Conservation (phyloP, 306 rosid genomes). For the Cicer chorassanicum region DNA sequence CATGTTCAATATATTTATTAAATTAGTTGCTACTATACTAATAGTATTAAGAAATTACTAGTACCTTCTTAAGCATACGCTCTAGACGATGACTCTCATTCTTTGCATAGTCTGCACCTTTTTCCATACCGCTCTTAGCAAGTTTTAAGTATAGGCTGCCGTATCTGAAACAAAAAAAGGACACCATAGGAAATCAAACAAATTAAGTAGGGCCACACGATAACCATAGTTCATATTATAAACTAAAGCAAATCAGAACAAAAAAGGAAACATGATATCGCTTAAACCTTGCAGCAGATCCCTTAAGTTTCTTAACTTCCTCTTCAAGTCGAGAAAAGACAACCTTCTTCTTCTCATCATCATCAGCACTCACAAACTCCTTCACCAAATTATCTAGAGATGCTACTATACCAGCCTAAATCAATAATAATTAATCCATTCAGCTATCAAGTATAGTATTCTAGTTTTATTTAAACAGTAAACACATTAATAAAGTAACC, state of each 20-base stretch:
- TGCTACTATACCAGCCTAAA: slow-evolving; percentile 77
- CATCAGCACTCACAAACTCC: slow-evolving; percentile 63
- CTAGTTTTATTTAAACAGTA: neutral
- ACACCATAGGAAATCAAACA: slow-evolving; percentile 21
- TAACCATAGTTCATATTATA: neutral
- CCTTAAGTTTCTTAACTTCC: slow-evolving; percentile 76
- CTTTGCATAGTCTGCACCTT: slow-evolving; percentile 76
- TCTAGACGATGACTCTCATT: slow-evolving; percentile 80
- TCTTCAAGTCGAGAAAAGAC: slow-evolving; percentile 65
- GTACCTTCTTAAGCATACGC: slow-evolving; percentile 76
- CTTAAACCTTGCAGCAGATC: slow-evolving; percentile 71
- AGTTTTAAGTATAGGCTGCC: slow-evolving; percentile 78
- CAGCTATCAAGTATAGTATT: slow-evolving; percentile 7
- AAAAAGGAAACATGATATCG: slow-evolving; percentile 21
- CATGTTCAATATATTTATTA: neutral
- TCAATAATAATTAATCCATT: slow-evolving; percentile 33
- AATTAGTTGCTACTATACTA: neutral
- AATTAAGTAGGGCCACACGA: slow-evolving; percentile 24
- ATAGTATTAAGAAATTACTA: slow-evolving; percentile 17
- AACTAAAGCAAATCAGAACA: slow-evolving; percentile 30
- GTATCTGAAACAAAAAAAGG: slow-evolving; percentile 50
- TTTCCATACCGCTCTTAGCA: slow-evolving; percentile 69
- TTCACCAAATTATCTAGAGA: slow-evolving; percentile 68
- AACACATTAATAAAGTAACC: slow-evolving; percentile 51
- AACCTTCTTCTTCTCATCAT: slow-evolving; percentile 67